Conservation (phyloP, 2,329 filamentous ascomycete genomes). For the Phialemoniopsis sp. region DNA sequence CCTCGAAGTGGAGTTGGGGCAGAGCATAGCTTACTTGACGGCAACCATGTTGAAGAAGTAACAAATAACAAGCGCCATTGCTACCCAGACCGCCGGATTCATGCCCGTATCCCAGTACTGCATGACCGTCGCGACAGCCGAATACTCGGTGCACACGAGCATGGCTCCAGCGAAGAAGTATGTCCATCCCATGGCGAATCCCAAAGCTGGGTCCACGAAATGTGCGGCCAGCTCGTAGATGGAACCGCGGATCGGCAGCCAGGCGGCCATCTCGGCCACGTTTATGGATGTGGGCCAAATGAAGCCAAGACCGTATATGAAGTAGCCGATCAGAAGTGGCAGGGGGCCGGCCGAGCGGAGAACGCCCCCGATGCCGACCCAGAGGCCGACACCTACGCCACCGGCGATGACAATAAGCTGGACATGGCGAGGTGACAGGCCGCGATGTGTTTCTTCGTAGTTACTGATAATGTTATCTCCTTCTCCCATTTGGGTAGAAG, state of each 20-base stretch:
- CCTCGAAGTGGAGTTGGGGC: too few relatives aligned
- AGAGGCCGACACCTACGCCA: constrained; percentile 40
- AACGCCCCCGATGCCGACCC: constrained; percentile 10
- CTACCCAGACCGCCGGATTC: constrained; percentile 44
- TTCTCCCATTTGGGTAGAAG: too few relatives aligned
- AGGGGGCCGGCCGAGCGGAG: too few relatives aligned
- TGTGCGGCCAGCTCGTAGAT: constrained; percentile 51
- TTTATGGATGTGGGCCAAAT: constrained; percentile 9
- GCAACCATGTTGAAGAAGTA: constrained; percentile 41
- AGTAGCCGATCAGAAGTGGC: too few relatives aligned
- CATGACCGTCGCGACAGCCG: constrained; percentile 38
- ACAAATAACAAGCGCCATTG: constrained; percentile 27
- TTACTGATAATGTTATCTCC: neutral
- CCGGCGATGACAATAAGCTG: constrained; percentile 46
- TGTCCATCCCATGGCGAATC: constrained; percentile 51
- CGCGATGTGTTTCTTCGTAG: constrained; percentile 14
- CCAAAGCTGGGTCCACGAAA: constrained; percentile 53
- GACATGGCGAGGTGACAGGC: constrained; percentile 32
- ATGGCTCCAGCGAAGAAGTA: constrained; percentile 43
- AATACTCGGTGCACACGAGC: constrained; percentile 40
- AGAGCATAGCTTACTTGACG: constrained; percentile 28
- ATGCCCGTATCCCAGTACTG: constrained; percentile 36
- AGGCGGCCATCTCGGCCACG: constrained; percentile 8
- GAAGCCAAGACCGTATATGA: constrained; percentile 7
- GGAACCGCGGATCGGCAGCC: constrained; percentile 45